phyloP scores from a whole-genome alignment of 768 basidiomycete genomes.

The Rhodotorula diobovata region DNA sequence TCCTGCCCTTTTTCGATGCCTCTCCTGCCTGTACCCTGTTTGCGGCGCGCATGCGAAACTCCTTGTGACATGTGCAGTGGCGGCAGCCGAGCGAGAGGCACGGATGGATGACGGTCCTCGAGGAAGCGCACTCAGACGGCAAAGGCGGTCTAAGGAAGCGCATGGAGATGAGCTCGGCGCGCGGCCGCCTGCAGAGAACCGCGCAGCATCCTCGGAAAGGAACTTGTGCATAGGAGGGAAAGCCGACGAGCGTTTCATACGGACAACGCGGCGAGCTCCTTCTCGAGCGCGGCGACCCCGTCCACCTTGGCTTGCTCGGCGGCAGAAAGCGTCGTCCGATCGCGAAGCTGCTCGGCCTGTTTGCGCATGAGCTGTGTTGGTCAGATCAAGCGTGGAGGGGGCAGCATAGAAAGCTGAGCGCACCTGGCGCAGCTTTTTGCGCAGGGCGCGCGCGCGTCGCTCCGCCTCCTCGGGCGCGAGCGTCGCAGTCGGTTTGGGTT shows the following conservation, averaged over 20 bases:
- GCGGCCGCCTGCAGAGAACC: no score
- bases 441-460: background rate
- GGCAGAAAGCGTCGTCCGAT: background rate
- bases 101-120: no score
- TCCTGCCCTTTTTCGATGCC: no score
- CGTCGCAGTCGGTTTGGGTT: background rate
- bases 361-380: background rate
- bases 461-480: background rate
- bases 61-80: no score
- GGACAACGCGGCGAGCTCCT: slow-evolving; percentile 11
- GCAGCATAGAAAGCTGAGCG: background rate
- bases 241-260: slow-evolving; percentile 1
- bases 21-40: background rate
- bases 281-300: slow-evolving; percentile 6
- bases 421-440: slow-evolving; percentile 18
- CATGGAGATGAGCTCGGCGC: no score
- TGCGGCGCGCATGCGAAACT: no score
- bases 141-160: no score
- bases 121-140: no score
- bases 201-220: no score
- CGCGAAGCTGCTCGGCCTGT: background rate
- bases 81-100: no score
- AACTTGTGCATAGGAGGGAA: no score
- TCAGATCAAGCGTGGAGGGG: background rate
- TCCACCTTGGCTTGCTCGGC: slow-evolving; percentile 24